Evolutionary conservation across 2,329 filamentous ascomycete species (phyloP).

Genomic region (Paracorniculantispora psalliotae): DNA sequence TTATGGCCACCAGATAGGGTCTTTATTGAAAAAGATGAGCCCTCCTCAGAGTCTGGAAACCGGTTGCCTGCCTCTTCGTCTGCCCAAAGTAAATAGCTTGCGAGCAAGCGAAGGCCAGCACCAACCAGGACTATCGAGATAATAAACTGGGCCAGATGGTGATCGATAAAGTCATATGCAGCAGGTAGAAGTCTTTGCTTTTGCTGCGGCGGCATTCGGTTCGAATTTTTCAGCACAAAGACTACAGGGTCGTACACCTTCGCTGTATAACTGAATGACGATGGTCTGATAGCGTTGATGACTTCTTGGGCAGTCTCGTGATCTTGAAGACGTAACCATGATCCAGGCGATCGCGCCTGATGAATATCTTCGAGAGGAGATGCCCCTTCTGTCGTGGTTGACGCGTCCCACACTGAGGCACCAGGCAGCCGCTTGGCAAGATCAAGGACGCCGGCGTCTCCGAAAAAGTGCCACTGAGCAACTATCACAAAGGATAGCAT

Average conservation of each 20-base stretch:
- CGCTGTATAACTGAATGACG: slow-evolving; percentile 66
- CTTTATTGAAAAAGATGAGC: slow-evolving; percentile 52
- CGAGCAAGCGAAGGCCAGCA: slow-evolving; percentile 62
- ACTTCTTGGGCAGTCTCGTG: slow-evolving; percentile 73
- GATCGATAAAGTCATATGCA: slow-evolving; percentile 60
- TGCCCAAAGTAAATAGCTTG: slow-evolving; percentile 70
- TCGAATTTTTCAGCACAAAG: slow-evolving; percentile 64
- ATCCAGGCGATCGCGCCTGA: slow-evolving; percentile 68
- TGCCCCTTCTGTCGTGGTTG: background rate
- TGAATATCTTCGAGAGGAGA: slow-evolving; percentile 58
- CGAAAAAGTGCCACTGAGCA: slow-evolving; percentile 74
- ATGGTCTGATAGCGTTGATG: slow-evolving; percentile 69
- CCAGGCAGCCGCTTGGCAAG: slow-evolving; percentile 23
- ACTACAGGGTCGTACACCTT: slow-evolving; percentile 70
- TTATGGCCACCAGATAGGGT: slow-evolving; percentile 59
- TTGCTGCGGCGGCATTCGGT: slow-evolving; percentile 52
- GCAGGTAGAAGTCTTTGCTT: slow-evolving; percentile 33
- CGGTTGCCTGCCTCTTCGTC: slow-evolving; percentile 48
- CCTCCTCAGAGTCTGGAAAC: slow-evolving; percentile 32
- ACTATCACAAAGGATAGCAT: slow-evolving; percentile 68
- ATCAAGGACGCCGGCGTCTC: slow-evolving; percentile 44
- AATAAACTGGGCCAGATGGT: slow-evolving; percentile 55
- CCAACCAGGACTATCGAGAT: slow-evolving; percentile 59
- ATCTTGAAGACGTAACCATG: slow-evolving; percentile 73
- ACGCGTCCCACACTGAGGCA: slow-evolving; percentile 7